Conservation (phyloP, 371 early-diverging fungal species). For the Coemansia sp. region DNA sequence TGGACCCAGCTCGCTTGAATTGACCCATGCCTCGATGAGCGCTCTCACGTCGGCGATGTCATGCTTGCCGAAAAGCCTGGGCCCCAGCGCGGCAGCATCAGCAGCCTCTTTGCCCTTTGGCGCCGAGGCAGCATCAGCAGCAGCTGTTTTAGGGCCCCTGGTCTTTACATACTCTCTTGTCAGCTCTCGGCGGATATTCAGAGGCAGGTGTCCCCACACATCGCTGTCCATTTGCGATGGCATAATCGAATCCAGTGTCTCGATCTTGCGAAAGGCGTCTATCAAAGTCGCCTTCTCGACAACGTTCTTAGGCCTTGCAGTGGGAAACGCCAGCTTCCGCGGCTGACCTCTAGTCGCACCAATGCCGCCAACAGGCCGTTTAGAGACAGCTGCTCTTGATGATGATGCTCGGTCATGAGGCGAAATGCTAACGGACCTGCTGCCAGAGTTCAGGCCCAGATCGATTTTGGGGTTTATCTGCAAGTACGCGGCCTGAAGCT, state of each 20-base stretch:
- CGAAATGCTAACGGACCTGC: no score
- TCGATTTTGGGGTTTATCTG: neutral
- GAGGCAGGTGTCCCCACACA: conserved; percentile 34
- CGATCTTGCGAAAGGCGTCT: conserved; percentile 32
- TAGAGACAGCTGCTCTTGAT: neutral
- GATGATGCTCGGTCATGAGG: no score
- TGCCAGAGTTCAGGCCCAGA: no score
- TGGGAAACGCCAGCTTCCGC: conserved; percentile 20
- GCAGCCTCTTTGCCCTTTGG: neutral
- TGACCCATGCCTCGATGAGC: conserved; percentile 27
- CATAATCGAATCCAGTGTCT: conserved; percentile 31
- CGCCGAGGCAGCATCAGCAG: neutral
- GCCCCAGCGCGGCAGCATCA: neutral
- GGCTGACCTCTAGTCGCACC: conserved; percentile 16
- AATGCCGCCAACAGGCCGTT: neutral
- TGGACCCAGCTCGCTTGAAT: conserved; percentile 18
- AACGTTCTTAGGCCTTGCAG: neutral
- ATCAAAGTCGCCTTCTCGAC: conserved; percentile 9
- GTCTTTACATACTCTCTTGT: conserved; percentile 32
- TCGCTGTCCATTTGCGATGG: conserved; percentile 41
- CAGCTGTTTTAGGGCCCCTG: conserved; percentile 1
- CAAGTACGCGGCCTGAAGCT: conserved; percentile 26
- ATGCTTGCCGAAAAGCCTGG: conserved; percentile 23
- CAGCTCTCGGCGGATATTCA: conserved; percentile 36
- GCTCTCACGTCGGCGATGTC: conserved; percentile 7